Percentiles rank a stretch among this genome's conserved stretches.
Evolutionary conservation across 768 basidiomycete species (phyloP).

Genomic region (Rhodocollybia butyracea): DNA sequence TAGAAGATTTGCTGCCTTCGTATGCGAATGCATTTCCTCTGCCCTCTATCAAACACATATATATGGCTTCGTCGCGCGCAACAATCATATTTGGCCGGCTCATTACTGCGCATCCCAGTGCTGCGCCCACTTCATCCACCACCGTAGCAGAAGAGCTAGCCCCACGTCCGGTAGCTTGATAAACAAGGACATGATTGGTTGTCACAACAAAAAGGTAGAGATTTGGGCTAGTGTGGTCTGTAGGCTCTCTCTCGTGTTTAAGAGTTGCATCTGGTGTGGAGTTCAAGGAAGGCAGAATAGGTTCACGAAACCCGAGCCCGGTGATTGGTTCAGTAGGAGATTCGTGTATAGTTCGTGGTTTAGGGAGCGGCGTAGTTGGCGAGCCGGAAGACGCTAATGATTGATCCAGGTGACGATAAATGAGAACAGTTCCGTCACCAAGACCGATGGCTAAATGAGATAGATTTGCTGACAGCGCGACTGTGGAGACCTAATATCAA

Average conservation of each 20-base stretch:
- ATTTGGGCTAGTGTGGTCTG: constrained; percentile 35
- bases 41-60: constrained; percentile 78
- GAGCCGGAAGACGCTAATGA: constrained; percentile 72
- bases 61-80: constrained; percentile 90
- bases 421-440: constrained; percentile 90
- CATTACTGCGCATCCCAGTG: constrained; percentile 80
- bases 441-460: constrained; percentile 89
- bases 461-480: constrained; percentile 75
- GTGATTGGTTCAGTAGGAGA: constrained; percentile 87
- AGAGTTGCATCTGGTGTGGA: constrained; percentile 8
- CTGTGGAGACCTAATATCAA: constrained; percentile 58
- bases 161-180: constrained; percentile 70
- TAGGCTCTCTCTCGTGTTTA: constrained; percentile 1
- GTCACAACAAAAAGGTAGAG: constrained; percentile 85
- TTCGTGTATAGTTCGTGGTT: constrained; percentile 81
- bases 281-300: constrained; percentile 18
- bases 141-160: constrained; percentile 55
- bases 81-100: constrained; percentile 73
- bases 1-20: constrained; percentile 86
- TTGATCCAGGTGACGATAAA: constrained; percentile 90
- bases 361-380: constrained; percentile 78
- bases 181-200: constrained; percentile 73
- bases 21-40: constrained; percentile 85
- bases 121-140: constrained; percentile 86
- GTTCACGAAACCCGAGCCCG: constrained; percentile 83